Percentiles rank a stretch among this genome's conserved stretches.
These are phyloP conservation scores for Cyanophora paradoxa DNA, from an alignment of 78 protist genomes.

Conservation along the genomic window DNA sequence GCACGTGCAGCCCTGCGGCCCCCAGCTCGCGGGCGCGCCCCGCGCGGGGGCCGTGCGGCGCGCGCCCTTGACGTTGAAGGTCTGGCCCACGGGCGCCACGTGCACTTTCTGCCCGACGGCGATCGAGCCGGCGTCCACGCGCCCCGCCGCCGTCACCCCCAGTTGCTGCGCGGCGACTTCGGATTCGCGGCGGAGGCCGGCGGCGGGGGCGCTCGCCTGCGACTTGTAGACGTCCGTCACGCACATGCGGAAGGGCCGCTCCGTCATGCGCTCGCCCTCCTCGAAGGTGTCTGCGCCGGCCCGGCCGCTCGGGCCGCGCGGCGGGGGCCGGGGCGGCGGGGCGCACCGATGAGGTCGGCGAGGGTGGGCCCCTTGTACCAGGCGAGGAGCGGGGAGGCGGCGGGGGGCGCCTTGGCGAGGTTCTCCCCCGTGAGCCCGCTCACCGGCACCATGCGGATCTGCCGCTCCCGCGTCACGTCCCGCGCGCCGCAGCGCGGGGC, in stretches of 20 bases:
- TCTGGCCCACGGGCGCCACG: conserved; percentile 41
- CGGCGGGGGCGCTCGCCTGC: conserved; percentile 26
- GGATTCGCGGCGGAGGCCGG: no score
- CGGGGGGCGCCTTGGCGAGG: conserved; percentile 34
- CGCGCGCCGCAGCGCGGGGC: not conserved
- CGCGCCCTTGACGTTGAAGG: conserved; percentile 37
- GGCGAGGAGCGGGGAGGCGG: not conserved
- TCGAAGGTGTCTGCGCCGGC: conserved; percentile 12
- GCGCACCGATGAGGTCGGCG: conserved; percentile 37
- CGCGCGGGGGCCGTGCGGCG: not conserved
- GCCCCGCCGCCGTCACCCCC: conserved; percentile 54
- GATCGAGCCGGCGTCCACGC: conserved; percentile 64
- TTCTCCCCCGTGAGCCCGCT: conserved; percentile 71
- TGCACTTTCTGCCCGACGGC: conserved; percentile 45
- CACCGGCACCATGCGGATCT: conserved; percentile 60
- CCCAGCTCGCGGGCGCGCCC: not conserved
- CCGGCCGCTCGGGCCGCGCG: not conserved
- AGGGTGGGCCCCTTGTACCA: conserved; percentile 72
- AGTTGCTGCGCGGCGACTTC: no score
- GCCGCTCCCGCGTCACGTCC: no score
- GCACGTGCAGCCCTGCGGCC: not conserved
- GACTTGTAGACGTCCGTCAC: conserved; percentile 62
- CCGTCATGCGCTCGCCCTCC: conserved; percentile 37
- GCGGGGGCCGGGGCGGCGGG: not conserved
- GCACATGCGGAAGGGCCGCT: conserved; percentile 66